Conservation (phyloP, 2,329 filamentous ascomycete species). For the Penicillium aurantiogriseum region DNA sequence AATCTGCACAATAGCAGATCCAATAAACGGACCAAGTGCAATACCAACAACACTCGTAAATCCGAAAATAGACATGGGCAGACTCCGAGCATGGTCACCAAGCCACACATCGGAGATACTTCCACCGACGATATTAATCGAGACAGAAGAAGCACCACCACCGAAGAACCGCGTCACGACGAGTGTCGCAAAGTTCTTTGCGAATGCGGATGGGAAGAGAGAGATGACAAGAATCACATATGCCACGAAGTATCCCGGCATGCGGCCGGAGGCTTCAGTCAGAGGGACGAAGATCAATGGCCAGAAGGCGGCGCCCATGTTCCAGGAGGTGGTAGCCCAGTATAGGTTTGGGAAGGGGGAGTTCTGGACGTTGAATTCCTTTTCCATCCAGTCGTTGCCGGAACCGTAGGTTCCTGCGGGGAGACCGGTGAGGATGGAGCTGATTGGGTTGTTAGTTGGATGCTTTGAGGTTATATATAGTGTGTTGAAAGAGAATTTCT, state of each 20-base stretch:
- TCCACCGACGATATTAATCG: constrained; percentile 43
- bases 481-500: neutral
- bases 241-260: constrained; percentile 46
- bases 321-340: constrained; percentile 38
- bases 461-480: neutral
- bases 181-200: constrained; percentile 47
- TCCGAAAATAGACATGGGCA: constrained; percentile 46
- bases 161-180: constrained; percentile 47
- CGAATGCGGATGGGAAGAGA: constrained; percentile 44
- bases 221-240: constrained; percentile 45
- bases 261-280: constrained; percentile 43
- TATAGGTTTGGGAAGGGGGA: constrained; percentile 31
- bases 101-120: constrained; percentile 41
- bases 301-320: constrained; percentile 38
- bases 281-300: constrained; percentile 35
- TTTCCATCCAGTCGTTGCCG: constrained; percentile 29
- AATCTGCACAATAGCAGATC: constrained; percentile 40
- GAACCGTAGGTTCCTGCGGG: constrained; percentile 43
- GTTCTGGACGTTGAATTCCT: constrained; percentile 34
- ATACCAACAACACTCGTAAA: constrained; percentile 46
- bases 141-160: constrained; percentile 44
- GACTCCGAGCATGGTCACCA: constrained; percentile 40
- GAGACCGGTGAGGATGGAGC: constrained; percentile 43
- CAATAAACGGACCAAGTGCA: constrained; percentile 47
- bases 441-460: constrained; percentile 7